These are phyloP conservation scores for Aspergillus incahuasiensis DNA, from an alignment of 495 filamentous ascomycete genomes.

Conservation along the genomic window DNA sequence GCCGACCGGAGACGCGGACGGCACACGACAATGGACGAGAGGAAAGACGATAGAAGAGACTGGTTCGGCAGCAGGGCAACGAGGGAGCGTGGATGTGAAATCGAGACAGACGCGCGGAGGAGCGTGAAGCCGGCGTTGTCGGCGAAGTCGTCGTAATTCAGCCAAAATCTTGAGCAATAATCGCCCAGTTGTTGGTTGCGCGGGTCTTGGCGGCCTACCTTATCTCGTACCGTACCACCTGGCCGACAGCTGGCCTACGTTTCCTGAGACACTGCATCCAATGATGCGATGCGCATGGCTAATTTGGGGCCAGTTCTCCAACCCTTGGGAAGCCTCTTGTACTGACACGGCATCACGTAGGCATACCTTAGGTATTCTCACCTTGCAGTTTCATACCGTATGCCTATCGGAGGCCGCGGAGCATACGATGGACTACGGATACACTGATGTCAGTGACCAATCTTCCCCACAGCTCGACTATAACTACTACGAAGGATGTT, in stretches of 20 bases:
- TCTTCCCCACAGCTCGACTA: too few relatives aligned
- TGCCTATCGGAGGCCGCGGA: too few relatives aligned
- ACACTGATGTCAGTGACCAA: too few relatives aligned
- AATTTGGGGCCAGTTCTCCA: too few relatives aligned
- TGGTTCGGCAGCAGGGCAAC: neutral
- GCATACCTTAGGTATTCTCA: too few relatives aligned
- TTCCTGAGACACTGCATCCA: neutral
- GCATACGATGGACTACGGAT: too few relatives aligned
- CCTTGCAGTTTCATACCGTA: too few relatives aligned
- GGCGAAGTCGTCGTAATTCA: conserved; percentile 5
- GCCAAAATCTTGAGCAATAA: neutral
- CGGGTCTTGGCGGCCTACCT: neutral
- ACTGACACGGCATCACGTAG: too few relatives aligned
- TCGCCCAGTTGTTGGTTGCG: conserved; percentile 2
- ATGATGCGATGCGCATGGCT: too few relatives aligned
- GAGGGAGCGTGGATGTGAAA: neutral
- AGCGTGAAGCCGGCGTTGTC: neutral
- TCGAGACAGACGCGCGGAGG: neutral
- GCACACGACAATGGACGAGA: neutral
- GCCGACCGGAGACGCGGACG: conserved; percentile 11
- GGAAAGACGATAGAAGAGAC: neutral
- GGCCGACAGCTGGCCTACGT: neutral
- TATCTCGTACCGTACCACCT: neutral
- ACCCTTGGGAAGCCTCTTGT: too few relatives aligned
- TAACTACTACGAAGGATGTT: too few relatives aligned